Evolutionary conservation across 305 asterid genomes (phyloP).

Genomic region (Fraxinus nigra): DNA sequence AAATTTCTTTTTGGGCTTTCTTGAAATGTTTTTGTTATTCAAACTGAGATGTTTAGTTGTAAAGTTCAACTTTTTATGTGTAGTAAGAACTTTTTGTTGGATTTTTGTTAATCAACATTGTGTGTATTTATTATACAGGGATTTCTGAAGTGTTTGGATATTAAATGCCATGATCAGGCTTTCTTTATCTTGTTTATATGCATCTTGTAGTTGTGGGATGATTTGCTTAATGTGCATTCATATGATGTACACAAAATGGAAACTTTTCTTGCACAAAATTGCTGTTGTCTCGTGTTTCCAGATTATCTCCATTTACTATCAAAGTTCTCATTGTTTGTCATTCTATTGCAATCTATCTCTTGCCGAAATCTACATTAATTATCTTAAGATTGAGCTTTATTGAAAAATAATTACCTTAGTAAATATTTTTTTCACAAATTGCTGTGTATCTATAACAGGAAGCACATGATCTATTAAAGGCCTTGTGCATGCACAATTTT

Average conservation of each 20-base stretch:
- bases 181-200: not conserved
- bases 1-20: slow-evolving; percentile 12
- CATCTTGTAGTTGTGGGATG: not conserved
- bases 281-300: not conserved
- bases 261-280: not conserved
- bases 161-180: not conserved
- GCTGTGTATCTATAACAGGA: not conserved
- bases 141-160: not conserved
- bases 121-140: not conserved
- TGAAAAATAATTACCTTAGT: not conserved
- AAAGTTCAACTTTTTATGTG: not conserved
- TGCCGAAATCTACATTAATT: not conserved
- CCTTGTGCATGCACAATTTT: not conserved
- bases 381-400: not conserved
- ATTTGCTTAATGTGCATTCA: not conserved
- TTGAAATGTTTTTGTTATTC: slow-evolving; percentile 1
- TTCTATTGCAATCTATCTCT: not conserved
- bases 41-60: slow-evolving; percentile 2
- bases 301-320: not conserved
- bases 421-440: not conserved
- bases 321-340: not conserved
- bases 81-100: not conserved
- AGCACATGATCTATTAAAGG: not conserved
- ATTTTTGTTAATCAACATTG: not conserved
- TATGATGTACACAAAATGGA: not conserved